phyloP scores from a whole-genome alignment of 78 protist species.

The Dictyostelium capitatum region DNA sequence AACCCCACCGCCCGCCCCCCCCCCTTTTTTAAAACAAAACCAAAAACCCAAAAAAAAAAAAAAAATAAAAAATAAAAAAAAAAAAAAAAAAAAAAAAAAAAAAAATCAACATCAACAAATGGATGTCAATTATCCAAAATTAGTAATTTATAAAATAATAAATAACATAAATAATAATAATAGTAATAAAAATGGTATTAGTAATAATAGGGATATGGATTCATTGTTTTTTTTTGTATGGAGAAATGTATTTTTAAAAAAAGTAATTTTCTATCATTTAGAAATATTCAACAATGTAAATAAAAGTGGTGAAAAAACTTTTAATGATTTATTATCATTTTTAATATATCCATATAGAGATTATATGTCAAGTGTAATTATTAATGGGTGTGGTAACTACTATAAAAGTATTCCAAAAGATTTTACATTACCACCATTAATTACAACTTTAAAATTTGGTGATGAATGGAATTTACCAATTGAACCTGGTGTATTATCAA shows the following conservation, averaged over 20 bases:
- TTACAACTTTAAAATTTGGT: neutral
- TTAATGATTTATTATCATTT: slow-evolving; percentile 9
- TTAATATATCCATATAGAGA: slow-evolving; percentile 5
- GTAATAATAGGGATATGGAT: neutral
- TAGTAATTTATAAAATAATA: slow-evolving; percentile 3
- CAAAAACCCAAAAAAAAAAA: no score
- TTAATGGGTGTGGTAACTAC: neutral
- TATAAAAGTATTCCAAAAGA: neutral
- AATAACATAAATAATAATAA: neutral
- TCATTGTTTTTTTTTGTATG: neutral
- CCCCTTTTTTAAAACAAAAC: no score
- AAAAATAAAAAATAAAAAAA: no score
- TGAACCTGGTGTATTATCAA: neutral
- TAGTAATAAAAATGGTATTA: neutral
- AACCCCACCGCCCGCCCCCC: no score
- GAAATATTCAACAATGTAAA: neutral
- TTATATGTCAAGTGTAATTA: neutral
- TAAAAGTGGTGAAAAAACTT: neutral
- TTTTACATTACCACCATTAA: neutral
- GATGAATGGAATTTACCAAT: neutral
- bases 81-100: no score
- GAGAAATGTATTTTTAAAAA: neutral
- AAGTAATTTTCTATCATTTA: neutral
- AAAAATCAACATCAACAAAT: no score
- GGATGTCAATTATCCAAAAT: neutral